These are phyloP conservation scores for Clonostachys sp. DNA, from an alignment of 2,329 filamentous ascomycete genomes.

Conservation along the genomic window DNA sequence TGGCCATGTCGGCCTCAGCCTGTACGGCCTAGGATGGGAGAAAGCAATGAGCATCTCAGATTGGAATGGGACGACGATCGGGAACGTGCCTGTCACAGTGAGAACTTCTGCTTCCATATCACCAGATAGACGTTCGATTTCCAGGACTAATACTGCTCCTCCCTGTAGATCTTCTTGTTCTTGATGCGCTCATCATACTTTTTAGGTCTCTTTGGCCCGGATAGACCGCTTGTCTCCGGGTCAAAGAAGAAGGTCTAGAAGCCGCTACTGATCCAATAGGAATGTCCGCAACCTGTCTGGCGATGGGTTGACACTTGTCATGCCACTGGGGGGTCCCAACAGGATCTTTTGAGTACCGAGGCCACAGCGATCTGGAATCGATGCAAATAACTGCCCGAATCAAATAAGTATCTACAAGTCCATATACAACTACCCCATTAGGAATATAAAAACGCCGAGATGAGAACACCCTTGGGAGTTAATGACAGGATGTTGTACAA, in stretches of 20 bases:
- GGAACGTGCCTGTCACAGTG: slow-evolving; percentile 65
- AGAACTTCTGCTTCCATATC: slow-evolving; percentile 13
- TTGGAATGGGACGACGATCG: slow-evolving; percentile 72
- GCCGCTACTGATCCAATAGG: too few relatives aligned
- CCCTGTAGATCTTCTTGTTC: slow-evolving; percentile 45
- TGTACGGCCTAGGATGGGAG: slow-evolving; percentile 52
- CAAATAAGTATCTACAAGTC: too few relatives aligned
- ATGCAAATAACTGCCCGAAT: too few relatives aligned
- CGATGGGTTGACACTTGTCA: too few relatives aligned
- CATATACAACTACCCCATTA: background rate
- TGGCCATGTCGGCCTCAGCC: slow-evolving; percentile 60
- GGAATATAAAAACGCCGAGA: background rate
- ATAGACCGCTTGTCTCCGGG: slow-evolving; percentile 10
- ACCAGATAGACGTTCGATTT: too few relatives aligned
- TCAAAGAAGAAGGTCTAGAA: background rate
- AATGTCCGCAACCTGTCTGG: too few relatives aligned
- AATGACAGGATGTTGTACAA: too few relatives aligned
- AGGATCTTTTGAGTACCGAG: too few relatives aligned
- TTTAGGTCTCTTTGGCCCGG: slow-evolving; percentile 52
- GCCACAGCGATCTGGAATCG: too few relatives aligned
- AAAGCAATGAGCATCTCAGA: slow-evolving; percentile 43
- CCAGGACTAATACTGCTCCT: too few relatives aligned
- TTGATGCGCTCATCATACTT: slow-evolving; percentile 53
- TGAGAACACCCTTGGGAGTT: too few relatives aligned
- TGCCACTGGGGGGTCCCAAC: too few relatives aligned